These are phyloP conservation scores for Draba incana DNA, from an alignment of 345 rosid genomes.

Conservation along the genomic window DNA sequence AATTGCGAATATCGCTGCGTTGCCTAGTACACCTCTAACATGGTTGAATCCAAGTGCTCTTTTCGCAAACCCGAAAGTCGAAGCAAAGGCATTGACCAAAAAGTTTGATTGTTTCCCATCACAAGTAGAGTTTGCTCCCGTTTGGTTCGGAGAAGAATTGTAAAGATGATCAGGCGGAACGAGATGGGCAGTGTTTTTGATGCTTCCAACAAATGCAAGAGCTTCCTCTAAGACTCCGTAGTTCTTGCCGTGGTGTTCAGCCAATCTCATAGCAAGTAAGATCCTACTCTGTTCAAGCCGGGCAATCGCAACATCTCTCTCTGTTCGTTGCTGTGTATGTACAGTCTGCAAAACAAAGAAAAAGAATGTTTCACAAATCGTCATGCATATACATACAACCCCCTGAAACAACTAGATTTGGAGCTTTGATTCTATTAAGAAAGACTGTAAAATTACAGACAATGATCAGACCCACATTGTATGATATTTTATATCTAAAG, in stretches of 20 bases:
- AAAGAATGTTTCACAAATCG: neutral
- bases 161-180: slow-evolving; percentile 66
- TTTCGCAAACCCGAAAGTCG: slow-evolving; percentile 65
- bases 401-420: no score
- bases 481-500: no score
- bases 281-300: slow-evolving; percentile 88
- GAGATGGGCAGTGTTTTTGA: slow-evolving; percentile 49
- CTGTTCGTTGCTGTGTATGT: slow-evolving; percentile 82
- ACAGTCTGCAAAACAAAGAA: slow-evolving; percentile 56
- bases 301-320: slow-evolving; percentile 88
- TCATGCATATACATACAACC: no score
- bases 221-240: slow-evolving; percentile 91
- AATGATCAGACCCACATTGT: no score
- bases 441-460: no score
- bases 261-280: slow-evolving; percentile 81
- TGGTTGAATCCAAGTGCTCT: slow-evolving; percentile 59
- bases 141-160: slow-evolving; percentile 43
- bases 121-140: slow-evolving; percentile 41
- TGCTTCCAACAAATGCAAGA: slow-evolving; percentile 77
- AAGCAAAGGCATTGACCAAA: slow-evolving; percentile 50
- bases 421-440: no score
- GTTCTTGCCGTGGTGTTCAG: slow-evolving; percentile 83
- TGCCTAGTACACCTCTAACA: slow-evolving; percentile 70
- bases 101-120: slow-evolving; percentile 43
- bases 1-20: slow-evolving; percentile 75